phyloP scores from a whole-genome alignment of 139 green algal genomes.

The Monoraphidium neglectum region DNA sequence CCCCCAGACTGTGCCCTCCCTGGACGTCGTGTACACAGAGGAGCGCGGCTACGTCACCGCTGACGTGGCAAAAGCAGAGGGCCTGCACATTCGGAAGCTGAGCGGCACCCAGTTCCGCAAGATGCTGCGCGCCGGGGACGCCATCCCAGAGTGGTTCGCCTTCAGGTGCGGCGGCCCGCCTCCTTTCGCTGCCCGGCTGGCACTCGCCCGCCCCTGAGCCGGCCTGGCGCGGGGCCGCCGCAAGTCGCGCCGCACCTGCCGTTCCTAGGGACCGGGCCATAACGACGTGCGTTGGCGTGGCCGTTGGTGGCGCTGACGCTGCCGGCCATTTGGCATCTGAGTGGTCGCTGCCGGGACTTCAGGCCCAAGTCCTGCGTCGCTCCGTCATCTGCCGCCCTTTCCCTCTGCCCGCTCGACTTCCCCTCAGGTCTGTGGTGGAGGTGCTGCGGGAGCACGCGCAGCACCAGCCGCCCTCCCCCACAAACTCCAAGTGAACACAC shows the following conservation, averaged over 20 bases:
- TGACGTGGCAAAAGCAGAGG: constrained; percentile 64
- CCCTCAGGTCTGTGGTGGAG: constrained; percentile 84
- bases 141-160: constrained; percentile 98
- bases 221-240: neutral
- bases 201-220: neutral
- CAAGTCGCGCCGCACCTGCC: no score
- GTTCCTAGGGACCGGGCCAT: no score
- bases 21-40: constrained; percentile 85
- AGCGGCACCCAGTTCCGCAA: constrained; percentile 93
- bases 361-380: neutral
- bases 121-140: constrained; percentile 86
- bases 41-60: constrained; percentile 83
- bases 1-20: constrained; percentile 84
- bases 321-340: no score
- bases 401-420: constrained; percentile 65
- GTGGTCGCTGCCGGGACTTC: neutral
- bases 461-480: constrained; percentile 6
- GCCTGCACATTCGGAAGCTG: constrained; percentile 83
- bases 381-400: neutral
- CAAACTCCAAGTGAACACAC: no score
- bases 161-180: constrained; percentile 77
- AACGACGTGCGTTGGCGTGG: no score
- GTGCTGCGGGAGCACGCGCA: constrained; percentile 67
- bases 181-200: neutral
- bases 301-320: no score